These are phyloP conservation scores for Wickerhamomyces sp. DNA, from an alignment of 1,139 yeast genomes.

Conservation along the genomic window DNA sequence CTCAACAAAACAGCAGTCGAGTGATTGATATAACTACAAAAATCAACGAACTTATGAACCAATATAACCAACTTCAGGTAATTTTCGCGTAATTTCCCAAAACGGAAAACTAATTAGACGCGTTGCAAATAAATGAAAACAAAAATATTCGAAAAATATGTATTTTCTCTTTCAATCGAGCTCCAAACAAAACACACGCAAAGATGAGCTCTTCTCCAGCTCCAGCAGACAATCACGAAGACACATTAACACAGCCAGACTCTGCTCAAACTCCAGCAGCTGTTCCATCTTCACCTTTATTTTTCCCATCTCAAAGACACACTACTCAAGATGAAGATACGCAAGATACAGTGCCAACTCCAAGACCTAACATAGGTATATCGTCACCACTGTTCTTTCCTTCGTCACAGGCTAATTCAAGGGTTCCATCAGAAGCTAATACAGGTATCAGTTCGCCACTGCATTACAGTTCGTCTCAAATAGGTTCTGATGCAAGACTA, in stretches of 20 bases:
- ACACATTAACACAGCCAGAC: constrained; percentile 18
- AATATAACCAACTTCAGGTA: background rate
- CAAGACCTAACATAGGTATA: constrained; percentile 19
- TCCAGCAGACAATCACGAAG: constrained; percentile 3
- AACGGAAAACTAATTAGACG: constrained; percentile 22
- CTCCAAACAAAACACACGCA: no score
- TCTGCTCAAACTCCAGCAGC: constrained; percentile 21
- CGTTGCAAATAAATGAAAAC: constrained; percentile 11
- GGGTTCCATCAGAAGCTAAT: constrained; percentile 2
- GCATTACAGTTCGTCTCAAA: constrained; percentile 41
- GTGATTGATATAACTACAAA: background rate
- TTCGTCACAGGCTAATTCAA: constrained; percentile 27
- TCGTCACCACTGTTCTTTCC: constrained; percentile 34
- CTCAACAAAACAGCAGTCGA: constrained; percentile 19
- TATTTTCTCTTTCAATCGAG: background rate
- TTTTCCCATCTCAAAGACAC: constrained; percentile 45
- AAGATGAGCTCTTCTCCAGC: constrained; percentile 5
- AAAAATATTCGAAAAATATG: background rate
- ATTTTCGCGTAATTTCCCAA: constrained; percentile 7
- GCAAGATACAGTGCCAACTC: background rate
- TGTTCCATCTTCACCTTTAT: constrained; percentile 67
- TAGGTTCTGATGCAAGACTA: constrained; percentile 22
- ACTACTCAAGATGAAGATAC: constrained; percentile 17
- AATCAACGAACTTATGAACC: background rate
- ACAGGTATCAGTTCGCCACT: constrained; percentile 36